A percentile compares a stretch with the other conserved stretches of the same genome.
These are phyloP conservation scores for Anastatica hierochuntica DNA, from an alignment of 345 rosid genomes.

Conservation along the genomic window DNA sequence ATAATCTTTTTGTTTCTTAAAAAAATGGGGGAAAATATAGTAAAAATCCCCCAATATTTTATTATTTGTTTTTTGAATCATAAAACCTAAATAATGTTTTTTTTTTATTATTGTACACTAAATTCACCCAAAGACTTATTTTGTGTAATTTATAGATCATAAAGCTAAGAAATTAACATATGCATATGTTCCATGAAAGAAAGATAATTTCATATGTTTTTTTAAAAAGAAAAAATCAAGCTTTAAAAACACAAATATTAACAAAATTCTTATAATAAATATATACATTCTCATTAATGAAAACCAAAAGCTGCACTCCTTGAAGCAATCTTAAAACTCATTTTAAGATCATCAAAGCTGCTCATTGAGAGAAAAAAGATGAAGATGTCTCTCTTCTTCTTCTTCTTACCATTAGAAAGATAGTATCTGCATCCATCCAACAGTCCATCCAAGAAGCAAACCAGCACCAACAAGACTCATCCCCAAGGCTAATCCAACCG, in stretches of 20 bases:
- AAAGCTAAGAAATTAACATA: not conserved
- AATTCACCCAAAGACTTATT: no score
- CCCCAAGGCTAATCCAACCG: slow-evolving; percentile 61
- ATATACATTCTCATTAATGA: slow-evolving; percentile 8
- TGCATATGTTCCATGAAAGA: not conserved
- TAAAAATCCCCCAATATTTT: no score
- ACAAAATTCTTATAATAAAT: slow-evolving; percentile 21
- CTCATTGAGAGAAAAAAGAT: not conserved
- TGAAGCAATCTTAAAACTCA: slow-evolving; percentile 1
- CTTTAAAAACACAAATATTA: slow-evolving; percentile 17
- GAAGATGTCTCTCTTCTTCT: not conserved
- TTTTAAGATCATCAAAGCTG: slow-evolving; percentile 15
- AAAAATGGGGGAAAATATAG: no score
- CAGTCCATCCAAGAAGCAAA: slow-evolving; percentile 90
- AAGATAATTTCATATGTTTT: not conserved
- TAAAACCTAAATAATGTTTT: no score
- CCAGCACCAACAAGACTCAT: slow-evolving; percentile 93
- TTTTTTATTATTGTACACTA: no score
- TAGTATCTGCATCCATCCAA: slow-evolving; percentile 90
- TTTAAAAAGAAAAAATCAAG: not conserved
- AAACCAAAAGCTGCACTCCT: slow-evolving; percentile 5
- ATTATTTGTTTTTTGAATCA: no score
- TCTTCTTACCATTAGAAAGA: slow-evolving; percentile 34
- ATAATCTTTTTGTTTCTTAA: no score
- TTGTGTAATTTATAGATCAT: no score